Evolutionary conservation across 1,139 yeast genomes (phyloP).

Genomic region (Debaryomyces fabryi): DNA sequence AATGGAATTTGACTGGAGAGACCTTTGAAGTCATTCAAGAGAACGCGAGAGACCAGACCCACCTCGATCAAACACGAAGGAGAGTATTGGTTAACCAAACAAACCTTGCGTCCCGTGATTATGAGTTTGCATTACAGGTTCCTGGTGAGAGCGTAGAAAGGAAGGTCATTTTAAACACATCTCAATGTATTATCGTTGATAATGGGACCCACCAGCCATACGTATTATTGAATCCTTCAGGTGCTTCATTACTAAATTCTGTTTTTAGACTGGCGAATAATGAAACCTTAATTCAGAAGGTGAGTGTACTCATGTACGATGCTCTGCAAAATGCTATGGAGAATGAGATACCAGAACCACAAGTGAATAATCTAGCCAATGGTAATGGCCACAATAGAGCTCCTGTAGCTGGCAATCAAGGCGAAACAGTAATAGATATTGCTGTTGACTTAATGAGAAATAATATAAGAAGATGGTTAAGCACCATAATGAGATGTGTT

Average conservation of each 20-base stretch:
- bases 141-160: constrained; percentile 15
- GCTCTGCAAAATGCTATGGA: constrained; percentile 1
- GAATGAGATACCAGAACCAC: not conserved
- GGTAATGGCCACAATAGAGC: not conserved
- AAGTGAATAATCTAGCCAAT: not conserved
- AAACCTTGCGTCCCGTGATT: constrained; percentile 25
- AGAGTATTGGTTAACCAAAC: constrained; percentile 27
- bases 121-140: constrained; percentile 23
- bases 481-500: constrained; percentile 11
- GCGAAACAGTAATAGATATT: not conserved
- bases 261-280: constrained; percentile 19
- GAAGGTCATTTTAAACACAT: constrained; percentile 33
- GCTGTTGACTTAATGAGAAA: constrained; percentile 4
- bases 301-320: constrained; percentile 20
- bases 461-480: constrained; percentile 3
- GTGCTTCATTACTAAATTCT: constrained; percentile 30
- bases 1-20: constrained; percentile 32
- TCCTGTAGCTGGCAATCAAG: not conserved
- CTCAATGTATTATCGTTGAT: constrained; percentile 49
- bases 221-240: constrained; percentile 39
- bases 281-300: constrained; percentile 24
- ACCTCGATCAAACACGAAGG: constrained; percentile 11
- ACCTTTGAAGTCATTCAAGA: constrained; percentile 25
- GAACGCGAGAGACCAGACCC: constrained; percentile 8
- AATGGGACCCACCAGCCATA: constrained; percentile 39